A percentile compares a stretch with the other conserved stretches of the same genome.
Evolutionary conservation across 805 yeast species (phyloP).

Genomic region (Lipomyces kockii): DNA sequence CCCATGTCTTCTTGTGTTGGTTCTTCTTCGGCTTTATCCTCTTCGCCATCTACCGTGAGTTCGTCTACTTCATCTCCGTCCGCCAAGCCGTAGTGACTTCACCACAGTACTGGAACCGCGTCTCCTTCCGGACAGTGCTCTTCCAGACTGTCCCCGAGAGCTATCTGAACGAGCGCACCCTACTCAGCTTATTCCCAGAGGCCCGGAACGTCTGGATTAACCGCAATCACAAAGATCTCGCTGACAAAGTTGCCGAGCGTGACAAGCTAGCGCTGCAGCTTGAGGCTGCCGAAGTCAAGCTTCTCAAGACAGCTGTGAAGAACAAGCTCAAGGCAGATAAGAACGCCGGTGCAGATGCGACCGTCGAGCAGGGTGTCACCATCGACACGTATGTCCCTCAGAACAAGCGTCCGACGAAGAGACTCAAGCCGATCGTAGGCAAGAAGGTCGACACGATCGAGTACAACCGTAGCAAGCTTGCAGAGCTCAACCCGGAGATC

Average conservation of each 20-base stretch:
- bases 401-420: constrained; percentile 85
- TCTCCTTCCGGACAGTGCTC: constrained; percentile 80
- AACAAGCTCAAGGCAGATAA: constrained; percentile 66
- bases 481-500: constrained; percentile 71
- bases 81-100: constrained; percentile 79
- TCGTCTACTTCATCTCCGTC: constrained; percentile 74
- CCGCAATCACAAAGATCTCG: constrained; percentile 62
- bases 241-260: constrained; percentile 62
- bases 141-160: constrained; percentile 83
- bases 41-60: constrained; percentile 80
- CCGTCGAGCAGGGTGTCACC: constrained; percentile 17
- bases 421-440: constrained; percentile 71
- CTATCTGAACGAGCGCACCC: constrained; percentile 70
- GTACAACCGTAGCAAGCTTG: constrained; percentile 68
- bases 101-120: constrained; percentile 74
- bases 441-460: constrained; percentile 83
- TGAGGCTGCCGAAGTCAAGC: constrained; percentile 66
- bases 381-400: constrained; percentile 56
- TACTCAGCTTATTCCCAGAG: constrained; percentile 77
- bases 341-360: constrained; percentile 51
- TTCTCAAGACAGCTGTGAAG: constrained; percentile 67
- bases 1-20: constrained; percentile 85
- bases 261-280: constrained; percentile 61
- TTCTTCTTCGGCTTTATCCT: constrained; percentile 70
- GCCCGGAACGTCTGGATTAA: constrained; percentile 82